phyloP scores from a whole-genome alignment of 2,329 filamentous ascomycete species.

The Clonostachys rosea region DNA sequence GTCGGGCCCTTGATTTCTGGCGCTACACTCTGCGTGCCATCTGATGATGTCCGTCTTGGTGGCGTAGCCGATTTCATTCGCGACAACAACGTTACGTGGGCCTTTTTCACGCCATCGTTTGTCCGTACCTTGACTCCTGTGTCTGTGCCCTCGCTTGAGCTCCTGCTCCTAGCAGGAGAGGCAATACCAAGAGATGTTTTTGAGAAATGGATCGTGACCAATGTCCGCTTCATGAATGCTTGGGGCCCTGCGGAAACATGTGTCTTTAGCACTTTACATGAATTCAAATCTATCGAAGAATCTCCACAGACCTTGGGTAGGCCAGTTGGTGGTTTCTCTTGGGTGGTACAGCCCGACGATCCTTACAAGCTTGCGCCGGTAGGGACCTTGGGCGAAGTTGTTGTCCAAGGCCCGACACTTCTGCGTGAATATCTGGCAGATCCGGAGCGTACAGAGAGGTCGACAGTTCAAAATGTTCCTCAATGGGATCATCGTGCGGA shows the following conservation, averaged over 20 bases:
- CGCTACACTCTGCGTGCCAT: neutral
- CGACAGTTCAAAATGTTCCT: conserved; percentile 17
- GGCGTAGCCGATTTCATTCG: neutral
- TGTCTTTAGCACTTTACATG: conserved; percentile 1
- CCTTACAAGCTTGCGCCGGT: conserved; percentile 7
- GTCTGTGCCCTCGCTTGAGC: neutral
- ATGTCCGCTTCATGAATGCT: conserved; percentile 3
- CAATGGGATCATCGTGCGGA: conserved; percentile 1
- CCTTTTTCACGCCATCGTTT: neutral
- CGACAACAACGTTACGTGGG: neutral
- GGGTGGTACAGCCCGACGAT: conserved; percentile 7
- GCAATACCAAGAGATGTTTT: neutral
- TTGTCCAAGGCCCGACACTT: conserved; percentile 8
- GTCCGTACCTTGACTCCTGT: neutral
- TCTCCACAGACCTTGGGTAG: conserved; percentile 2
- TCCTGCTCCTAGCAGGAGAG: conserved; percentile 1
- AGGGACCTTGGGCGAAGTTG: conserved; percentile 7
- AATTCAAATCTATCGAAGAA: neutral
- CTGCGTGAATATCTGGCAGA: conserved; percentile 6
- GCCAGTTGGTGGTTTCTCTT: conserved; percentile 1
- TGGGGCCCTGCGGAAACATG: conserved; percentile 6
- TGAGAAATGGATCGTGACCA: neutral
- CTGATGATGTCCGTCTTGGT: neutral
- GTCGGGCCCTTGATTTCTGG: neutral
- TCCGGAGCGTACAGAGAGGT: conserved; percentile 10